Evolutionary conservation across 2,329 filamentous ascomycete genomes (phyloP).

Genomic region (Trichoderma breve): DNA sequence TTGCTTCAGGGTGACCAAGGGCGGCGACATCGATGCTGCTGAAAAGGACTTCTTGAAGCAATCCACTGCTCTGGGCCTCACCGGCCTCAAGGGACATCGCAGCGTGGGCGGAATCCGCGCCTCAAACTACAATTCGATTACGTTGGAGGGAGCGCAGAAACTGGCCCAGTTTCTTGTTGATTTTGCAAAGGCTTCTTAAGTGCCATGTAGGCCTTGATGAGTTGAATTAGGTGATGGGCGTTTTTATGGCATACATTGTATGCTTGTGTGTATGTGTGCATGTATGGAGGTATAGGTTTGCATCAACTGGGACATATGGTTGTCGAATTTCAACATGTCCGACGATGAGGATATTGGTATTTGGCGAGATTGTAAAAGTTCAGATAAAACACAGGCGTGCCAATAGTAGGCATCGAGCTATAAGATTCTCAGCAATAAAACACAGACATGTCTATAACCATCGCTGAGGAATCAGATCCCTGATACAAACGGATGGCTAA

Average conservation of each 20-base stretch:
- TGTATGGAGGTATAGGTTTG: background rate
- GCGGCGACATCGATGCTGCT: slow-evolving; percentile 60
- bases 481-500: background rate
- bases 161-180: slow-evolving; percentile 60
- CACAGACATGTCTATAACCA: background rate
- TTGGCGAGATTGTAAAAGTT: background rate
- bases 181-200: slow-evolving; percentile 45
- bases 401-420: background rate
- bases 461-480: background rate
- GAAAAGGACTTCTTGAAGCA: slow-evolving; percentile 76
- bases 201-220: background rate
- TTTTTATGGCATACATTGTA: background rate
- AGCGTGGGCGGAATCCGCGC: slow-evolving; percentile 80
- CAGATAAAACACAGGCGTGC: background rate
- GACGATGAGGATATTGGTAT: background rate
- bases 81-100: slow-evolving; percentile 84
- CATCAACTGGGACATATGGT: background rate
- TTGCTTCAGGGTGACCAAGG: slow-evolving; percentile 72
- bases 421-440: background rate
- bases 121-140: slow-evolving; percentile 86
- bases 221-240: background rate
- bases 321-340: slow-evolving; percentile 16
- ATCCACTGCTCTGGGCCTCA: slow-evolving; percentile 60
- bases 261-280: background rate
- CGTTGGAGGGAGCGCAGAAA: slow-evolving; percentile 64